These are phyloP conservation scores for Spergularia bocconei DNA, from an alignment of 148 eudicot genomes.

Conservation along the genomic window DNA sequence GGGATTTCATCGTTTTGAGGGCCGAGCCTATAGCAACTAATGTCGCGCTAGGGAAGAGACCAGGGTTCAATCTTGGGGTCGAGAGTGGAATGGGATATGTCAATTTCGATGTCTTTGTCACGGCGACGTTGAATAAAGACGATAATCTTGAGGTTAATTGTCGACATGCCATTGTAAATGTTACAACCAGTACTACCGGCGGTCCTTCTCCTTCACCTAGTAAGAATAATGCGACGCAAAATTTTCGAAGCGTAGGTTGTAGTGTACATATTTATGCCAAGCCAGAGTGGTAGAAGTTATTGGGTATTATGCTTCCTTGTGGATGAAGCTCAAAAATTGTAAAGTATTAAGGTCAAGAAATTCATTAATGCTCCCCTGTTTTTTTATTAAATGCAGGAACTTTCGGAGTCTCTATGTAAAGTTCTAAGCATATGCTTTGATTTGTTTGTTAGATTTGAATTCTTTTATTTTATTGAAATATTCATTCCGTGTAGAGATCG, in stretches of 20 bases:
- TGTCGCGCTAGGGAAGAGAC: not conserved
- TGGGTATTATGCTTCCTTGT: too few relatives aligned
- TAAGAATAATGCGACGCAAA: not conserved
- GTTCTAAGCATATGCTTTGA: too few relatives aligned
- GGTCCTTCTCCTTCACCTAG: not conserved
- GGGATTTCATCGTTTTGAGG: not conserved
- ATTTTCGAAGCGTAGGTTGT: not conserved
- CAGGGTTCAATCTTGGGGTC: not conserved
- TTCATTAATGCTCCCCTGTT: too few relatives aligned
- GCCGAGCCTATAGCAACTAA: not conserved
- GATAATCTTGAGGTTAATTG: slow-evolving; percentile 22
- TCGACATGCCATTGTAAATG: slow-evolving; percentile 20
- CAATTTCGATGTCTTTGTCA: slow-evolving; percentile 21
- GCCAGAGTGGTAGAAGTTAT: too few relatives aligned
- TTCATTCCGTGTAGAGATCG: too few relatives aligned
- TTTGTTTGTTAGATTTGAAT: too few relatives aligned
- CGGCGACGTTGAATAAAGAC: not conserved
- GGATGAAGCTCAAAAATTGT: too few relatives aligned
- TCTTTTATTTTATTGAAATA: too few relatives aligned
- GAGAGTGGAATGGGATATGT: slow-evolving; percentile 20
- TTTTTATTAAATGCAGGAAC: too few relatives aligned
- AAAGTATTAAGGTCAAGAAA: too few relatives aligned
- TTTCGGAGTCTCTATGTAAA: too few relatives aligned
- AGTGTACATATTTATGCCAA: not conserved
- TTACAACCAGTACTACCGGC: not conserved